Percentiles rank a stretch among this genome's conserved stretches.
Evolutionary conservation across 2,329 filamentous ascomycete species (phyloP).

Genomic region (Colletotrichum euphorbiae): DNA sequence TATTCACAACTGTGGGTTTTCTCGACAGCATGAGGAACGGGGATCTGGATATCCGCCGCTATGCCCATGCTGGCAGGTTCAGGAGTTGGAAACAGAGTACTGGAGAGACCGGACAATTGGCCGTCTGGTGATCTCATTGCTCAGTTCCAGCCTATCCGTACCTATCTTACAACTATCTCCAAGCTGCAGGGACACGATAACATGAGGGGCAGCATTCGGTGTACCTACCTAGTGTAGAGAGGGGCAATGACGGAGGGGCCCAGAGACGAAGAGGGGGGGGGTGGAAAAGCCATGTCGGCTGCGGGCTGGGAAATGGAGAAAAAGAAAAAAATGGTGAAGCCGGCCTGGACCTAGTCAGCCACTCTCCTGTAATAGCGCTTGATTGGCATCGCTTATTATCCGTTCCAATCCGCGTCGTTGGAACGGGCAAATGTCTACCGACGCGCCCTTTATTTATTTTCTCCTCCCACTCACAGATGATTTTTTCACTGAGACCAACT

Average conservation of each 20-base stretch:
- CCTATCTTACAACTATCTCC: constrained; percentile 3
- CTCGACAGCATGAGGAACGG: neutral
- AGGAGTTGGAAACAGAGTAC: neutral
- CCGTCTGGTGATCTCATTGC: neutral
- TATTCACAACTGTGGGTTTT: neutral
- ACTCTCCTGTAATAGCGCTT: constrained; percentile 3
- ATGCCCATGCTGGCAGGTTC: constrained; percentile 6
- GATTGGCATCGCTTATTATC: constrained; percentile 36
- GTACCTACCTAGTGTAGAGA: no score
- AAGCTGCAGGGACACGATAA: neutral
- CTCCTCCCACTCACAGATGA: neutral
- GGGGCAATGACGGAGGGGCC: constrained; percentile 1
- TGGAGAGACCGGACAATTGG: neutral
- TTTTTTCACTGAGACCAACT: constrained; percentile 8
- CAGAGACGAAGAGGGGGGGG: neutral
- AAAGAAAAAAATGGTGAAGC: constrained; percentile 4
- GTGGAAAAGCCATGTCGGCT: neutral
- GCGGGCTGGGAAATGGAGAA: neutral
- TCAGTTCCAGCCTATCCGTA: neutral
- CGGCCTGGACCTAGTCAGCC: constrained; percentile 14
- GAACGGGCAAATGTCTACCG: constrained; percentile 33
- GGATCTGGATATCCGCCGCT: constrained; percentile 5
- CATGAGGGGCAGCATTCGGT: constrained; percentile 2
- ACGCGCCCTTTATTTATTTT: constrained; percentile 13
- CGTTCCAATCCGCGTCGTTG: constrained; percentile 35